phyloP scores from a whole-genome alignment of 208 protist species.

The Jaenimonas drosophilae region DNA sequence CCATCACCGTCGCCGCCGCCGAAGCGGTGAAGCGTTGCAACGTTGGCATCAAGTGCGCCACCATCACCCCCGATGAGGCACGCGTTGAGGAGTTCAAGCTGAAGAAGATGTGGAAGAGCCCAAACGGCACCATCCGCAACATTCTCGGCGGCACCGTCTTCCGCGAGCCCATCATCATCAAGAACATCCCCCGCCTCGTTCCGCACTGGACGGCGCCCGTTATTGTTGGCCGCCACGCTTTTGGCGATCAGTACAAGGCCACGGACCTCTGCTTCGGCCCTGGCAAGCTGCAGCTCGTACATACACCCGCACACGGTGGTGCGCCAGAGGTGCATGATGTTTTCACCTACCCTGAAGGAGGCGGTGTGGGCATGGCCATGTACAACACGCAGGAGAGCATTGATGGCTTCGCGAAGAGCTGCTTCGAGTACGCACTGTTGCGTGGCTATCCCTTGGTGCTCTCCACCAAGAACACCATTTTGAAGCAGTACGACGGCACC shows the following conservation, averaged over 20 bases:
- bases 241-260: slow-evolving; percentile 95
- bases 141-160: slow-evolving; percentile 98
- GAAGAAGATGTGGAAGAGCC: slow-evolving; percentile 98
- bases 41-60: slow-evolving; percentile 98
- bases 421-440: slow-evolving; percentile 91
- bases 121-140: slow-evolving; percentile 98
- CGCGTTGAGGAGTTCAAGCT: slow-evolving; percentile 96
- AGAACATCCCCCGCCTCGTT: slow-evolving; percentile 89
- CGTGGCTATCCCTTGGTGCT: slow-evolving; percentile 91
- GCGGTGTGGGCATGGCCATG: slow-evolving; percentile 91
- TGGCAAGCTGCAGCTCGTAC: slow-evolving; percentile 90
- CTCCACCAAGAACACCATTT: slow-evolving; percentile 97
- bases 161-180: slow-evolving; percentile 95
- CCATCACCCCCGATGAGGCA: slow-evolving; percentile 96
- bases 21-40: slow-evolving; percentile 91
- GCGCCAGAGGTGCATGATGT: slow-evolving; percentile 59
- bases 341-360: slow-evolving; percentile 81
- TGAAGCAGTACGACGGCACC: slow-evolving; percentile 96
- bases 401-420: slow-evolving; percentile 90
- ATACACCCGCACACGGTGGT: slow-evolving; percentile 83
- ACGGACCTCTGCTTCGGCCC: slow-evolving; percentile 85
- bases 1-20: slow-evolving; percentile 93
- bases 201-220: slow-evolving; percentile 94
- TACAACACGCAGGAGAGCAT: slow-evolving; percentile 97
- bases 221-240: slow-evolving; percentile 94